phyloP scores from a whole-genome alignment of 257 asterid genomes.

The Solanum chilense region DNA sequence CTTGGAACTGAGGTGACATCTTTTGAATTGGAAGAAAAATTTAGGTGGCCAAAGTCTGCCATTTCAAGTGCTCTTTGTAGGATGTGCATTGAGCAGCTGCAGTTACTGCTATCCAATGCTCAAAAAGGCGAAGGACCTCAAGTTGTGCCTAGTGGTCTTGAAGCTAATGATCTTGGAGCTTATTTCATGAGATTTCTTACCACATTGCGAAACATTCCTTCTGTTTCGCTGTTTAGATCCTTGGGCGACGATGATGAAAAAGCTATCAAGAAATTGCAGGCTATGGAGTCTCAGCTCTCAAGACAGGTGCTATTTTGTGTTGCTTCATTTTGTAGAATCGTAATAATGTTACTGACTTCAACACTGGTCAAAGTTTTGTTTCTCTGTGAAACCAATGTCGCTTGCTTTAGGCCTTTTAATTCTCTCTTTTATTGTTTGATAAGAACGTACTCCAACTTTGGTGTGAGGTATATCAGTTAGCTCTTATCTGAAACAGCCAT shows the following conservation, averaged over 20 bases:
- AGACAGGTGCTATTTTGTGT: constrained; percentile 51
- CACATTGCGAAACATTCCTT: constrained; percentile 76
- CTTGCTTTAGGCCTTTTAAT: background rate
- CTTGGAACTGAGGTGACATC: constrained; percentile 96
- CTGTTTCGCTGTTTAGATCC: constrained; percentile 76
- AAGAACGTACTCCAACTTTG: background rate
- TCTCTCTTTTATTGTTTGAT: background rate
- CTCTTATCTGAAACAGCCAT: background rate
- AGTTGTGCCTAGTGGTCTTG: constrained; percentile 42
- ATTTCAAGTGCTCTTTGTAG: constrained; percentile 64
- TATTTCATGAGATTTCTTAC: constrained; percentile 69
- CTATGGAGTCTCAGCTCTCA: constrained; percentile 60
- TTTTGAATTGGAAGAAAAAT: constrained; percentile 79
- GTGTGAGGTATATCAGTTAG: background rate
- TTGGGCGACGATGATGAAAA: constrained; percentile 63
- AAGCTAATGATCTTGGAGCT: constrained; percentile 77
- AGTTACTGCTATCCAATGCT: constrained; percentile 61
- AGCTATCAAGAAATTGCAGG: constrained; percentile 64
- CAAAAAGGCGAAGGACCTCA: constrained; percentile 68
- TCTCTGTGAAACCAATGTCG: background rate
- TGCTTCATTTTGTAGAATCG: background rate
- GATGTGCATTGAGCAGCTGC: constrained; percentile 93
- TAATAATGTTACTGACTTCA: background rate
- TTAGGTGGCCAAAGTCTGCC: constrained; percentile 82
- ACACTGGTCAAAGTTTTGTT: background rate